These are phyloP conservation scores for Gracilaria gracilis DNA, from an alignment of 23 red algal genomes.

Conservation along the genomic window DNA sequence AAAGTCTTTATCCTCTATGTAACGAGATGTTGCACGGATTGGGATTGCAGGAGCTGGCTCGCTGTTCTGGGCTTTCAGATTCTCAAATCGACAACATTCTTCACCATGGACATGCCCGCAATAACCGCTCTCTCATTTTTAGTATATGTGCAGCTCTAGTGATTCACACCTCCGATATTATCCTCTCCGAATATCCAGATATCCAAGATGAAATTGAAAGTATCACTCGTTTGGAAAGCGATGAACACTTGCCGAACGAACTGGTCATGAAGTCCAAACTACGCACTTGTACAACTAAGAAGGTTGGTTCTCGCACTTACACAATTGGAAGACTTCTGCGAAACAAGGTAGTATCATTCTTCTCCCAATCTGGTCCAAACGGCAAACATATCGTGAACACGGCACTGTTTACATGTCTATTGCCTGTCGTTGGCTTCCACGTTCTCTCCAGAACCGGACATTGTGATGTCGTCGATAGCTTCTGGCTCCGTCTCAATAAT, in stretches of 20 bases:
- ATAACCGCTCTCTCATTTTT: conserved; percentile 7
- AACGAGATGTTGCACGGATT: conserved; percentile 24
- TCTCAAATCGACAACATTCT: conserved; percentile 7
- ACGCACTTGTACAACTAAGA: background rate
- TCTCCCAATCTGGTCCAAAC: background rate
- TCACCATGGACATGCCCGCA: conserved; percentile 9
- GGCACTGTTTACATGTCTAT: conserved; percentile 9
- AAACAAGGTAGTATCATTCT: background rate
- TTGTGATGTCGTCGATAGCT: background rate
- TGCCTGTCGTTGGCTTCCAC: conserved; percentile 33
- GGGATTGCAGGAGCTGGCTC: background rate
- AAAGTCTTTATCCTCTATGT: conserved; percentile 29
- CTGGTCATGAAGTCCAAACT: background rate
- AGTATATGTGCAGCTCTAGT: conserved; percentile 5
- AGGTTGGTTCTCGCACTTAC: background rate
- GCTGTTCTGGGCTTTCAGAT: background rate
- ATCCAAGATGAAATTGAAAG: background rate
- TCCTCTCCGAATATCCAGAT: background rate
- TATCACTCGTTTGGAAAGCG: background rate
- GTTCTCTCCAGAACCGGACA: conserved; percentile 39
- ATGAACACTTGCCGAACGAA: too few relatives aligned
- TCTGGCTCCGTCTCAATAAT: conserved; percentile 14
- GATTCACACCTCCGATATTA: background rate
- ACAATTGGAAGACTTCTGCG: background rate
- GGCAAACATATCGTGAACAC: conserved; percentile 8